These are phyloP conservation scores for Tricholoma sp. DNA, from an alignment of 768 basidiomycete genomes.

Conservation along the genomic window DNA sequence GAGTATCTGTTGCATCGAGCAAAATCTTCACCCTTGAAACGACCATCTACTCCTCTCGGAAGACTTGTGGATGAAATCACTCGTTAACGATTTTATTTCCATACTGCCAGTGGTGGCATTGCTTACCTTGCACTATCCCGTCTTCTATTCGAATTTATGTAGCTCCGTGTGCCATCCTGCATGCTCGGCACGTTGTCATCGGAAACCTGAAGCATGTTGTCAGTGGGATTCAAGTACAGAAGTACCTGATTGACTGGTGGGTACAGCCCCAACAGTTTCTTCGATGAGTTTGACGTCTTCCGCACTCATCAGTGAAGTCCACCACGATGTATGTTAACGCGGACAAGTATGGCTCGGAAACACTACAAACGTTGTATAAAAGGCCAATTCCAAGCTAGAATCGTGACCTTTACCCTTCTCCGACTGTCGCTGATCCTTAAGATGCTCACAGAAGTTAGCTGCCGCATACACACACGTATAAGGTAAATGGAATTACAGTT, in stretches of 20 bases:
- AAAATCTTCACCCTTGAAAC: conserved; percentile 19
- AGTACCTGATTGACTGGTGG: not conserved
- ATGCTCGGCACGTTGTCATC: no score
- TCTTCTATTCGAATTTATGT: conserved; percentile 3
- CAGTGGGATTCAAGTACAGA: not conserved
- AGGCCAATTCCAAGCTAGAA: conserved; percentile 13
- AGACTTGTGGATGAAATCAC: conserved; percentile 7
- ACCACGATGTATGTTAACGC: not conserved
- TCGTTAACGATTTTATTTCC: not conserved
- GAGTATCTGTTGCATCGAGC: conserved; percentile 16
- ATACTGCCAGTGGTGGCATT: not conserved
- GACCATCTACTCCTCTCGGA: conserved; percentile 8
- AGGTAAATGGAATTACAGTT: conserved; percentile 4
- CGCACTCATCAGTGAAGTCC: conserved; percentile 3
- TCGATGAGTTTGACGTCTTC: conserved; percentile 6
- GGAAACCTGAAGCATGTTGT: not conserved
- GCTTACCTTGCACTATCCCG: conserved; percentile 13
- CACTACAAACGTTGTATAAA: conserved; percentile 12
- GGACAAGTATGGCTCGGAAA: not conserved
- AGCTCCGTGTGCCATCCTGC: not conserved
- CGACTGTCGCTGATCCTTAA: no score
- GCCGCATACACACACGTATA: no score
- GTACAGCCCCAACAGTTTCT: not conserved
- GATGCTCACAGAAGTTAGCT: no score
- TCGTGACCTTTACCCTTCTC: conserved; percentile 13